These are phyloP conservation scores for Mycena haematopus DNA, from an alignment of 768 basidiomycete species.

Conservation along the genomic window DNA sequence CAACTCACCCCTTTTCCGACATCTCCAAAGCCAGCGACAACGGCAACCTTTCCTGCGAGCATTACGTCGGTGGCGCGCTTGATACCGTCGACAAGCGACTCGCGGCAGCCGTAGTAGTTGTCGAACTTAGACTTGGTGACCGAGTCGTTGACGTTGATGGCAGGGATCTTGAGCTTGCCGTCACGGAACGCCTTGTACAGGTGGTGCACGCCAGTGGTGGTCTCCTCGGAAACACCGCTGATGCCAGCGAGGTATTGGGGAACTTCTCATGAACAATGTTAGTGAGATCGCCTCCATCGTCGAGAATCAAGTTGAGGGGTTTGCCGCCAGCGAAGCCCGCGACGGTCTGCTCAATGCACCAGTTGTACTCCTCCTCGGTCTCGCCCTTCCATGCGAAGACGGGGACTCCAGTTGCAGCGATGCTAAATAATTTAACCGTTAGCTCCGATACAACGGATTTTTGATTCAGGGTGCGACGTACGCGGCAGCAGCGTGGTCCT, in stretches of 20 bases:
- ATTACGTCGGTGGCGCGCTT: constrained; percentile 99
- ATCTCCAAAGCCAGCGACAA: constrained; percentile 98
- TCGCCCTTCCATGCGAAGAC: constrained; percentile 99
- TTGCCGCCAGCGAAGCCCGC: constrained; percentile 85
- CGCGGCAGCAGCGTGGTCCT: constrained; percentile 99
- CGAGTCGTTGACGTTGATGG: constrained; percentile 99
- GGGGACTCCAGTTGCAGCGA: constrained; percentile 97
- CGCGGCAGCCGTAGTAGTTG: constrained; percentile 98
- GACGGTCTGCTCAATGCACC: constrained; percentile 98
- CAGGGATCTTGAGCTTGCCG: constrained; percentile 94
- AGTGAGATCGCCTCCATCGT: constrained; percentile 98
- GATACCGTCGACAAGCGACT: constrained; percentile 99
- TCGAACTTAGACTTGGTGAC: constrained; percentile 99
- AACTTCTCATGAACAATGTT: constrained; percentile 94
- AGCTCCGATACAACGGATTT: background rate
- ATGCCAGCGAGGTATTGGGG: constrained; percentile 87
- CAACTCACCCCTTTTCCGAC: constrained; percentile 96
- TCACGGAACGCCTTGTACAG: constrained; percentile 98
- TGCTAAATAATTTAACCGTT: constrained; percentile 51
- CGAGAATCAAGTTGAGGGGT: constrained; percentile 97
- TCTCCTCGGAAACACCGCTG: constrained; percentile 97
- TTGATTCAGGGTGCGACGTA: constrained; percentile 45
- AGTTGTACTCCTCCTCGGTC: constrained; percentile 97
- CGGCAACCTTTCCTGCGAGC: constrained; percentile 99
- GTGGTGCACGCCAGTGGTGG: constrained; percentile 99